Evolutionary conservation across 2,329 filamentous ascomycete species (phyloP).

Genomic region (Cyphellophora europaea): DNA sequence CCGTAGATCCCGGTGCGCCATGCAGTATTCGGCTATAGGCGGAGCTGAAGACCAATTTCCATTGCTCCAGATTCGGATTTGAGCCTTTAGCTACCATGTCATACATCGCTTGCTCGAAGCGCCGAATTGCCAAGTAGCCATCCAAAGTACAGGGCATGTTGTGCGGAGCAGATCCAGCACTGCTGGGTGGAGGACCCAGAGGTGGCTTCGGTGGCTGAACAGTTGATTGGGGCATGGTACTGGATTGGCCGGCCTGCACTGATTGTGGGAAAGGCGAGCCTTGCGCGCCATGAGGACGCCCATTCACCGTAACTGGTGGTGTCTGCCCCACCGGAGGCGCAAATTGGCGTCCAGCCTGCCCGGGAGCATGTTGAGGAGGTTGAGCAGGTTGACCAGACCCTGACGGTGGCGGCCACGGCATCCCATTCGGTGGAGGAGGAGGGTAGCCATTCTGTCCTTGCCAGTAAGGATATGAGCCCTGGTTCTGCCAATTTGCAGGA

Average conservation of each 20-base stretch:
- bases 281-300: too few species aligned
- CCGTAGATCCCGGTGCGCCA: conserved; percentile 10
- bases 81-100: conserved; percentile 7
- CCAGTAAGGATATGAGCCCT: conserved; percentile 13
- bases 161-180: conserved; percentile 9
- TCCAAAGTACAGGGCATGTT: conserved; percentile 17
- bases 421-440: conserved; percentile 16
- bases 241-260: too few species aligned
- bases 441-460: conserved; percentile 6
- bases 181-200: too few species aligned
- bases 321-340: too few species aligned
- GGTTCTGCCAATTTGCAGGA: conserved; percentile 16
- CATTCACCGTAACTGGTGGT: too few species aligned
- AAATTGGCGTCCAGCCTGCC: too few species aligned
- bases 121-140: conserved; percentile 12
- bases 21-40: conserved; percentile 15
- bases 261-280: too few species aligned
- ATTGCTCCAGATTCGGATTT: conserved; percentile 10
- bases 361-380: too few species aligned
- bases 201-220: too few species aligned
- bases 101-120: conserved; percentile 15
- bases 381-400: conserved; percentile 3
- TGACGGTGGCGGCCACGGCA: conserved; percentile 12
- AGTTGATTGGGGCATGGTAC: too few species aligned
- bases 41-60: conserved; percentile 15